phyloP scores from a whole-genome alignment of 2,329 filamentous ascomycete species.

The Fusarium sp. region DNA sequence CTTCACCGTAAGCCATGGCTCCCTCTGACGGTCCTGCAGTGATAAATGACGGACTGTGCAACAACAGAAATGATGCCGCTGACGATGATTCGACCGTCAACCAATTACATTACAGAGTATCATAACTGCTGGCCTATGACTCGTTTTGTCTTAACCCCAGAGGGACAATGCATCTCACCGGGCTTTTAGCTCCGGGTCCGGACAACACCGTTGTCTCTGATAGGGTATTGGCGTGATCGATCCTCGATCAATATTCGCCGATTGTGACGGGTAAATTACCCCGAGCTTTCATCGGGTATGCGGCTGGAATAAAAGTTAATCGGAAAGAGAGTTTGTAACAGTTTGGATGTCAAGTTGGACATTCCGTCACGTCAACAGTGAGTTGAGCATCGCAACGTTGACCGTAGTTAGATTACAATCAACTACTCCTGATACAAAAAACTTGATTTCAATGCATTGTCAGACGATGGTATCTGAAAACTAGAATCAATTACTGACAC shows the following conservation, averaged over 20 bases:
- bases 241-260: neutral
- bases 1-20: neutral
- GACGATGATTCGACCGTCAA: neutral
- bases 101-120: neutral
- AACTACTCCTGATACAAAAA: fast-evolving
- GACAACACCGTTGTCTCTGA: neutral
- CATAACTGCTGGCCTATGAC: neutral
- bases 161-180: neutral
- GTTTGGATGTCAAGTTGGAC: neutral
- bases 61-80: neutral
- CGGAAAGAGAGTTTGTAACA: neutral
- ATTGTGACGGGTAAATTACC: neutral
- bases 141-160: neutral
- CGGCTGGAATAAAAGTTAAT: neutral
- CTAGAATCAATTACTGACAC: neutral
- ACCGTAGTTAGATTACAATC: neutral
- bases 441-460: neutral
- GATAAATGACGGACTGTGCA: neutral
- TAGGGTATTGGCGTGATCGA: neutral
- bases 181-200: constrained; percentile 5
- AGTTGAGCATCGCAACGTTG: neutral
- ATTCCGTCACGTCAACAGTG: neutral
- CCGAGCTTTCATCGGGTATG: neutral
- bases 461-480: neutral
- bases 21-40: neutral